Percentiles rank a stretch among this genome's conserved stretches.
Conservation (phyloP, 2,329 filamentous ascomycete genomes). For the Ciborinia camelliae region DNA sequence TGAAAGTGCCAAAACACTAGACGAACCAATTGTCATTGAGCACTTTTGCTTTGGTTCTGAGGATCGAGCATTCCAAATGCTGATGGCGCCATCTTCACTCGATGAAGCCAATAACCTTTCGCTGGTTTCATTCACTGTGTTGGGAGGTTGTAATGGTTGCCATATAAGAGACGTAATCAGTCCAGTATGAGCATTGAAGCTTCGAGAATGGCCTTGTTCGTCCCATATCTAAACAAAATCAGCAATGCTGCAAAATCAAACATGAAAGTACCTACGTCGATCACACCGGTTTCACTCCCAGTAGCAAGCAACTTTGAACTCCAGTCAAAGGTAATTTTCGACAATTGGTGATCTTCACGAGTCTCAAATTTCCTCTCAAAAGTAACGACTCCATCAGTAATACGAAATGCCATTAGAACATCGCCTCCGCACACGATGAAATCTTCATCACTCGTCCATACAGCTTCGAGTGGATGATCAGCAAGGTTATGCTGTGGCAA, state of each 20-base stretch:
- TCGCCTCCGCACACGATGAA: constrained; percentile 59
- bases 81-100: constrained; percentile 60
- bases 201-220: constrained; percentile 49
- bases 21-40: constrained; percentile 56
- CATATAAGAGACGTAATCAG: constrained; percentile 57
- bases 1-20: constrained; percentile 54
- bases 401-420: constrained; percentile 48
- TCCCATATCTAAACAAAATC: constrained; percentile 35
- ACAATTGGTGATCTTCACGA: constrained; percentile 51
- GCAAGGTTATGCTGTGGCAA: constrained; percentile 50
- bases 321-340: constrained; percentile 55
- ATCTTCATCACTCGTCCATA: constrained; percentile 57
- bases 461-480: constrained; percentile 53
- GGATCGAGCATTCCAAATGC: constrained; percentile 58
- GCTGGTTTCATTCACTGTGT: constrained; percentile 43
- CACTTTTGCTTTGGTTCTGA: constrained; percentile 54
- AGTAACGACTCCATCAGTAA: constrained; percentile 46
- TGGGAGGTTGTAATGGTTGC: constrained; percentile 51
- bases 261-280: constrained; percentile 50
- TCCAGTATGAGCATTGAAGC: constrained; percentile 58
- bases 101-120: constrained; percentile 54
- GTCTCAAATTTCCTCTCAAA: constrained; percentile 50
- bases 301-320: constrained; percentile 54
- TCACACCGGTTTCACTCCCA: constrained; percentile 55
- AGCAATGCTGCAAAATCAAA: constrained; percentile 35